Base-by-base conservation (phyloP, 1,139 yeast species). In the Suhomyces terraborum region DNA sequence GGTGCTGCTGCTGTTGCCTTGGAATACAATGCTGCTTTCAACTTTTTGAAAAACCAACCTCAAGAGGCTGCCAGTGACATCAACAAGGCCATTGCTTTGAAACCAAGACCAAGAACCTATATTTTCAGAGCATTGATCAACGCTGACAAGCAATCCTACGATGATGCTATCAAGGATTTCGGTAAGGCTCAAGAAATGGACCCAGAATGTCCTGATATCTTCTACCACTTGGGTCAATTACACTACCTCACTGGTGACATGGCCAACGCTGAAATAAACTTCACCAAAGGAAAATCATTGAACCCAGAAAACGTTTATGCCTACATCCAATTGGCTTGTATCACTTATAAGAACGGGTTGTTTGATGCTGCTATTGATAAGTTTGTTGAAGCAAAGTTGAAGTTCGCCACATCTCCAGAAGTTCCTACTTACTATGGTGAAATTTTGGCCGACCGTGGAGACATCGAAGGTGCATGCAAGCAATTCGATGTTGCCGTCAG, bases 361-460 rank as follows among this genome's bases (percentile, higher is more conserved):
- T 68, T 66, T 23, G 66, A 64, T 41, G 79, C 73, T 42, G 83
- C 94, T 46, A 80, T 80, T 61, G 77, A 77, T 46, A 73, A 80
- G 50, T 93, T 93, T 70, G 75, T 79, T 51, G 82, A 79, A 52
- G 88, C 96, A 34, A 80, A 81, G 58, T 73, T 77, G 63, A 77
- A 75, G 61, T 88, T 88, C 80, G 94, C 96, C 54, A 79, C 93
- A 25, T 77, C 85, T 39, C 88, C 97, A 41, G 97, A 88, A 65
- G 87, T 89, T 54, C 95, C 94, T 68, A 91, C 89, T 72, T 94
- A 91, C 67, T 88, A 83, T 60, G 98, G 98, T 59, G 98, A 93
- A 70, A 84, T 93, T 40, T 75, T 91, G 58, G 82, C 89, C 50
- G 98, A 93, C 61, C 79, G 80, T 56, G 85, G 86, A 55, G 87